These are phyloP conservation scores for Bjerkandera adusta DNA, from an alignment of 1,284 basidiomycete species.

Conservation along the genomic window DNA sequence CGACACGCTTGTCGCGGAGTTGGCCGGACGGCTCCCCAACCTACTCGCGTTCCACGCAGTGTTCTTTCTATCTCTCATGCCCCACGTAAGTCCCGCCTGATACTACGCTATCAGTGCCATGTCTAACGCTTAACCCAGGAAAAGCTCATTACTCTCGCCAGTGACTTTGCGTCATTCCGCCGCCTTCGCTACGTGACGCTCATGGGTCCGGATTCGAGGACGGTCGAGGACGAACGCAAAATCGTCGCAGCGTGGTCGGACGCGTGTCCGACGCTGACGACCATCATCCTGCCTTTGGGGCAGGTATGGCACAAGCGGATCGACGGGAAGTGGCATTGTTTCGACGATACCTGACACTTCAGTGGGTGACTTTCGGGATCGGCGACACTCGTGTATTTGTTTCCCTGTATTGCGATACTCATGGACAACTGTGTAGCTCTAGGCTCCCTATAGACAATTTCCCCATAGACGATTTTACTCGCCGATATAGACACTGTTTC, in stretches of 20 bases:
- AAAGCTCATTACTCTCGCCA: constrained; percentile 26
- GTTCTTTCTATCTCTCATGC: constrained; percentile 43
- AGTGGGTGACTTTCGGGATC: too few relatives aligned
- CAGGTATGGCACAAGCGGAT: constrained; percentile 41
- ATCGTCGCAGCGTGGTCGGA: constrained; percentile 36
- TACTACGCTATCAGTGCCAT: neutral
- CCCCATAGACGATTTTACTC: too few relatives aligned
- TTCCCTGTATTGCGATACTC: too few relatives aligned
- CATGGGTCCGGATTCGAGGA: constrained; percentile 32
- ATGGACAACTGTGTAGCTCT: too few relatives aligned
- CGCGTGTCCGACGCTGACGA: constrained; percentile 40
- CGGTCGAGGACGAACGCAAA: constrained; percentile 31
- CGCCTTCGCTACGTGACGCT: constrained; percentile 40
- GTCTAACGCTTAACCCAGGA: constrained; percentile 22
- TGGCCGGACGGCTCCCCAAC: constrained; percentile 42
- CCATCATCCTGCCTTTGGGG: constrained; percentile 43
- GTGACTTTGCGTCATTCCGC: constrained; percentile 30
- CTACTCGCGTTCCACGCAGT: constrained; percentile 59
- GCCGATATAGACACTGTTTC: too few relatives aligned
- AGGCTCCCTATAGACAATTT: too few relatives aligned
- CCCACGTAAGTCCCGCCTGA: constrained; percentile 33
- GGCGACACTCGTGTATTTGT: too few relatives aligned
- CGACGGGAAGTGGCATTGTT: too few relatives aligned
- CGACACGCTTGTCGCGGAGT: constrained; percentile 40
- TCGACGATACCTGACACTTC: too few relatives aligned